Conservation (phyloP, 202 grass and related monocot species). For the Schoenoplectus triqueter region DNA sequence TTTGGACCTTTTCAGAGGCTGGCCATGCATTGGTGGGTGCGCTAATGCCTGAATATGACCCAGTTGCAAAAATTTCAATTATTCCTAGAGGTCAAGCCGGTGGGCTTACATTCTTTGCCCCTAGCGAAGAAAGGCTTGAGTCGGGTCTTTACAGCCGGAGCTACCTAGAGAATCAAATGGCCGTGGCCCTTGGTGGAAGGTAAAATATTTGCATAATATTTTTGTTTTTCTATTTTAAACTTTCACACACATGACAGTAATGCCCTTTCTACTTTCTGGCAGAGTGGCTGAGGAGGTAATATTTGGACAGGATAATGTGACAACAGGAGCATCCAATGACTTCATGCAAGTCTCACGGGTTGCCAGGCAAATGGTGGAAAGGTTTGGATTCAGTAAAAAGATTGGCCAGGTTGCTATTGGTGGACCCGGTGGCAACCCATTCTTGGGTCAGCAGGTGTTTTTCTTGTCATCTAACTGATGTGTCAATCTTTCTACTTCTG, state of each 20-base stretch:
- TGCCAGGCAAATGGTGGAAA: slow-evolving; percentile 98
- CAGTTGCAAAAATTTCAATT: slow-evolving; percentile 98
- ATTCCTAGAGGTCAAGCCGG: slow-evolving; percentile 95
- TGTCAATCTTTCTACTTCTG: background rate
- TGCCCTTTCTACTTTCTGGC: slow-evolving; percentile 22
- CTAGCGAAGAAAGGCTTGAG: slow-evolving; percentile 90
- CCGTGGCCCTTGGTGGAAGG: slow-evolving; percentile 98
- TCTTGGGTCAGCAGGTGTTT: slow-evolving; percentile 96
- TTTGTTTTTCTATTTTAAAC: background rate
- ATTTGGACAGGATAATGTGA: slow-evolving; percentile 90
- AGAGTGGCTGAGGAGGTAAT: slow-evolving; percentile 99
- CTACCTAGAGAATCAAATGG: slow-evolving; percentile 99
- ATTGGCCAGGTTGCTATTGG: slow-evolving; percentile 95
- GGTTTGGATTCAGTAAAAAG: slow-evolving; percentile 98
- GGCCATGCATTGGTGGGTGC: slow-evolving; percentile 96
- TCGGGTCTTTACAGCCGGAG: slow-evolving; percentile 90
- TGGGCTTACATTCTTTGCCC: slow-evolving; percentile 97
- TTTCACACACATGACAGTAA: background rate
- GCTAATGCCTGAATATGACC: slow-evolving; percentile 97
- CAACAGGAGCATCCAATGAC: slow-evolving; percentile 92
- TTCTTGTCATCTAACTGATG: slow-evolving; percentile 15
- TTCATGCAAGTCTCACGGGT: slow-evolving; percentile 98
- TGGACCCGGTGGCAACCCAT: slow-evolving; percentile 90
- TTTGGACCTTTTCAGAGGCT: slow-evolving; percentile 59
- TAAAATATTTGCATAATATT: slow-evolving; percentile 27